Evolutionary conservation across 345 rosid species (phyloP), one percentile per base, ranked within the genome.

Genomic region (Acer negundo): DNA sequence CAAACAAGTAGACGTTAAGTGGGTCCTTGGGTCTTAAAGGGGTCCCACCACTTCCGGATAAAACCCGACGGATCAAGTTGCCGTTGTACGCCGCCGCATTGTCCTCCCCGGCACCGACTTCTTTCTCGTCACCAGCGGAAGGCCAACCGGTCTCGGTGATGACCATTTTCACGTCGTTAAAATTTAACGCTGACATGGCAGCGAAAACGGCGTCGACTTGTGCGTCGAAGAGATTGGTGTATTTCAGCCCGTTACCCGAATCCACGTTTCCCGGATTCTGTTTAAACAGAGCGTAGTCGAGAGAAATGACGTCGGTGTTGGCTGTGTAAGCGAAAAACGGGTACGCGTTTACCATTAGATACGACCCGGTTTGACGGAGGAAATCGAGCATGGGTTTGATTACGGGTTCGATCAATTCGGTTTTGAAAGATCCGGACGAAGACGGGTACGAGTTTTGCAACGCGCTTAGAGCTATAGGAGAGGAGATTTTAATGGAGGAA

Each of bases 141-240:
- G 99, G 99, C 99, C 98, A 97, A 0, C 99, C 97, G 0, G 98
- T 97, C 84, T 97, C 99, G 24, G 93, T 86, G 46, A 97, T 92
- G 23, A 86, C 93, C 16, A 94, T 56, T 70, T 83, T 84, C 1
- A 97, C 75, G 84, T 91, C 94, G 71, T 82, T 79, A 66, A 88
- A 89, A 24, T 90, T 86, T 5, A 93, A 51, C 2, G 97, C 96
- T 1, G 89, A 70, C 94, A 97, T 80, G 31, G 99, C 99, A 0
- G 98, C 90, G 53, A 80, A 93, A 69, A 96, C 94, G 20, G 99
- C 98, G 82, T 94, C 99, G 77, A 94, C 72, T 38, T 96, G 97
- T 12, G 99, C 98, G 1, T 96, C 99, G 2, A 96, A 79, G 16
- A 96, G 92, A 80, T 84, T 96, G 31, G 19, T 16, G 42, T 96